These are phyloP conservation scores for Dendryphion nanum DNA, from an alignment of 2,329 filamentous ascomycete genomes.

Conservation along the genomic window DNA sequence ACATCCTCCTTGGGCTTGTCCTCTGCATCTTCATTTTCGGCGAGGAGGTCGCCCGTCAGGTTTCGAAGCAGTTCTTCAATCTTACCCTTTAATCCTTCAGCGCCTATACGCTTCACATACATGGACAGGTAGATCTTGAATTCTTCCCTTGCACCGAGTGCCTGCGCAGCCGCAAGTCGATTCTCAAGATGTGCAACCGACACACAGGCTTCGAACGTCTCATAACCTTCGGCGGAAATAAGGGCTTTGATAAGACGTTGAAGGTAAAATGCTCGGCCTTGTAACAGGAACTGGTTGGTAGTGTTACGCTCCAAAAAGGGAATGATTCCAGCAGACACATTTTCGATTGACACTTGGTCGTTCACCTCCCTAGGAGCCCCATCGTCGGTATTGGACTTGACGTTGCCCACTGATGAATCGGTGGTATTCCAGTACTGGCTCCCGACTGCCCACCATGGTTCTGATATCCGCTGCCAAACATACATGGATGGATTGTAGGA, in stretches of 20 bases:
- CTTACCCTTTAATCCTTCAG: conserved; percentile 82
- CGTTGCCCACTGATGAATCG: conserved; percentile 79
- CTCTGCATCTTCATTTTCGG: conserved; percentile 54
- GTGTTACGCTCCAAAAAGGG: conserved; percentile 92
- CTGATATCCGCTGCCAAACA: conserved; percentile 92
- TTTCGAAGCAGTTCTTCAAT: conserved; percentile 88
- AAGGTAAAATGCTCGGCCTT: conserved; percentile 86
- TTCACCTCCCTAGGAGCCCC: conserved; percentile 38
- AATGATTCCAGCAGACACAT: conserved; percentile 86
- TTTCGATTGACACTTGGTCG: conserved; percentile 52
- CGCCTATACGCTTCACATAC: conserved; percentile 94
- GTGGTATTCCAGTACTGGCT: conserved; percentile 99
- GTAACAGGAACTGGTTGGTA: conserved; percentile 86
- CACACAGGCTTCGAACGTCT: conserved; percentile 85
- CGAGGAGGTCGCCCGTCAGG: conserved; percentile 68
- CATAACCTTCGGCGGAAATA: conserved; percentile 84
- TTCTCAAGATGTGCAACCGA: conserved; percentile 96
- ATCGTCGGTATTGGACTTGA: conserved; percentile 60
- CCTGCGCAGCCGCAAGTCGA: conserved; percentile 82
- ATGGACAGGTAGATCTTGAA: conserved; percentile 95
- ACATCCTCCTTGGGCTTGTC: conserved; percentile 58
- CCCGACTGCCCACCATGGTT: conserved; percentile 96
- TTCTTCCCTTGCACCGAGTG: conserved; percentile 83
- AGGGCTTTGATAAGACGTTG: conserved; percentile 89
- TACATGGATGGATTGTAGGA: conserved; percentile 83